Evolutionary conservation across 257 asterid genomes (phyloP).

Genomic region (Thymus mandschuricus): DNA sequence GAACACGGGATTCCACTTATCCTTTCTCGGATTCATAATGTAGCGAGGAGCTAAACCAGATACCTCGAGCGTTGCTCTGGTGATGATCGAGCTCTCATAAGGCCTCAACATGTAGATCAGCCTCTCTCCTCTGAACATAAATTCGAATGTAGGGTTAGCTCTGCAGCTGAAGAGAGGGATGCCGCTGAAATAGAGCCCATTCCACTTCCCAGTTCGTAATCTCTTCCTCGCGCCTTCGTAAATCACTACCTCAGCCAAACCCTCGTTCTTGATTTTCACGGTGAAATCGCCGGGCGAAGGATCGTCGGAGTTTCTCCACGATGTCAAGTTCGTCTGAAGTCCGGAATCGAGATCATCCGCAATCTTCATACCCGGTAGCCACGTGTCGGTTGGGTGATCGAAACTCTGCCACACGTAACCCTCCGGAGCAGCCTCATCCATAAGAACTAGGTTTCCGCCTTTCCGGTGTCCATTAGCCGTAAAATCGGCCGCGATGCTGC

Average conservation of each 20-base stretch:
- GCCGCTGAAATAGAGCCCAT: slow-evolving; percentile 38
- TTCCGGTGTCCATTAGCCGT: slow-evolving; percentile 18
- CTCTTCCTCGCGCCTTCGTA: neutral
- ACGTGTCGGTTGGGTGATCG: slow-evolving; percentile 26
- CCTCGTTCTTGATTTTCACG: slow-evolving; percentile 21
- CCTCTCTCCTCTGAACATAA: slow-evolving; percentile 17
- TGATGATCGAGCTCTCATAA: slow-evolving; percentile 16
- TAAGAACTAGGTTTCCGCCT: slow-evolving; percentile 28
- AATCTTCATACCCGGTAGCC: slow-evolving; percentile 34
- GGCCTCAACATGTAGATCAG: slow-evolving; percentile 2
- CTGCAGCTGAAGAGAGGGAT: neutral
- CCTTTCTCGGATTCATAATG: slow-evolving; percentile 18
- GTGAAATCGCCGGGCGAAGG: slow-evolving; percentile 45
- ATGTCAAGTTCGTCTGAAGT: slow-evolving; percentile 30
- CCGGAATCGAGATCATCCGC: neutral
- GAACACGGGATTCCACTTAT: slow-evolving; percentile 23
- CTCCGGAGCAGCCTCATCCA: neutral
- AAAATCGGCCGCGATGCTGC: neutral
- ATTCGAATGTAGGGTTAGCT: neutral
- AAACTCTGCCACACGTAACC: slow-evolving; percentile 45
- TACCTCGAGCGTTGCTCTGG: slow-evolving; percentile 4
- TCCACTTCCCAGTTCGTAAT: slow-evolving; percentile 39
- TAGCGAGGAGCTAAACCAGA: slow-evolving; percentile 9
- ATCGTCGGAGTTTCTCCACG: slow-evolving; percentile 44
- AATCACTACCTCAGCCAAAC: slow-evolving; percentile 30